A percentile compares a stretch with the other conserved stretches of the same genome.
Conservation (phyloP, 345 rosid genomes). For the Lagerstroemia speciosa region DNA sequence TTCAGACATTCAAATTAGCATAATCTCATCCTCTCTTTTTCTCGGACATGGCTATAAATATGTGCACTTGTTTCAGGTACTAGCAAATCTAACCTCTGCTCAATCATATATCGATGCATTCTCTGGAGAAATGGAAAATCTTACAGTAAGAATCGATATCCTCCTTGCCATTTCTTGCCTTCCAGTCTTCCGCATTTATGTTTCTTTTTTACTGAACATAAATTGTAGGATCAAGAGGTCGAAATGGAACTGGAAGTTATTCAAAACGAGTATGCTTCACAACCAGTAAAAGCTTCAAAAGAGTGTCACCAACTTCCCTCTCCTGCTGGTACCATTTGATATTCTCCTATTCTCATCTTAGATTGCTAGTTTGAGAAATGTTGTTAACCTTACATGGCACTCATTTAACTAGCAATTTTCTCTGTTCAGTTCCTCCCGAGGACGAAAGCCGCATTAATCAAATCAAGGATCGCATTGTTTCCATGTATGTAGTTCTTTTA, state of each 20-base stretch:
- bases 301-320: slow-evolving; percentile 24
- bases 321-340: slow-evolving; percentile 22
- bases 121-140: slow-evolving; percentile 39
- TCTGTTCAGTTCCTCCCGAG: slow-evolving; percentile 35
- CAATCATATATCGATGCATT: slow-evolving; percentile 55
- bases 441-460: slow-evolving; percentile 50
- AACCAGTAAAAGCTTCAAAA: slow-evolving; percentile 23
- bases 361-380: neutral
- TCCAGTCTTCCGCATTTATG: neutral
- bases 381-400: neutral
- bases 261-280: slow-evolving; percentile 32
- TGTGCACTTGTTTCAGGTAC: slow-evolving; percentile 33
- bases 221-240: slow-evolving; percentile 60
- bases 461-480: slow-evolving; percentile 51
- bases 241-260: slow-evolving; percentile 60
- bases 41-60: neutral
- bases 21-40: neutral
- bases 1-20: neutral
- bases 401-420: slow-evolving; percentile 4
- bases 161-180: neutral
- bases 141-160: slow-evolving; percentile 33
- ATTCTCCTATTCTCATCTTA: neutral
- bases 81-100: slow-evolving; percentile 58
- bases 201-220: slow-evolving; percentile 1
- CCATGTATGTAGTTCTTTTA: slow-evolving; percentile 41